Conservation (phyloP, 2,329 filamentous ascomycete species). For the Zymoseptoria tritici region DNA sequence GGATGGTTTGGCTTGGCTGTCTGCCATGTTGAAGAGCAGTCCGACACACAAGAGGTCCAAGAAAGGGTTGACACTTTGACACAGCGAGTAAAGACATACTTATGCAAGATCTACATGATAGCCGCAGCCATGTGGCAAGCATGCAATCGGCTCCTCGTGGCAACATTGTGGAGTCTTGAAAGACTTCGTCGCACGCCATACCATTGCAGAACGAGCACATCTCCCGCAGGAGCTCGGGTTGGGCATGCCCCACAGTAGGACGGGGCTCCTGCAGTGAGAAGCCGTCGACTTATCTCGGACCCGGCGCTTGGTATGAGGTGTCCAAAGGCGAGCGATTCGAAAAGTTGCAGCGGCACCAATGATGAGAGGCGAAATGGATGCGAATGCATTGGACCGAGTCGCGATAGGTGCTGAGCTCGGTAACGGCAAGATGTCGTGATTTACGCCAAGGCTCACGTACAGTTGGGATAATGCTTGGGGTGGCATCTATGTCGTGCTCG, state of each 20-base stretch:
- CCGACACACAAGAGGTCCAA: neutral
- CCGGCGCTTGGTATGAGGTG: neutral
- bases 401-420: neutral
- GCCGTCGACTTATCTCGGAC: neutral
- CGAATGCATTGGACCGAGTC: neutral
- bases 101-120: neutral
- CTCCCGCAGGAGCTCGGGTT: neutral
- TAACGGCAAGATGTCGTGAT: conserved; percentile 3
- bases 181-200: neutral
- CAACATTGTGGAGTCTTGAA: neutral
- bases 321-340: neutral
- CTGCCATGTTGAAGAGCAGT: neutral
- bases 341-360: neutral
- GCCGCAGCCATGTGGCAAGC: conserved; percentile 1
- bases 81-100: neutral
- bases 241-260: neutral
- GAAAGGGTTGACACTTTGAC: neutral
- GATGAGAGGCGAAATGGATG: neutral
- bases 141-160: neutral
- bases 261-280: neutral
- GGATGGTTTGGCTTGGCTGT: neutral
- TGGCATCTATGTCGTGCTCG: neutral
- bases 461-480: neutral
- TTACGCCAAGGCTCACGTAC: conserved; percentile 3
- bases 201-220: neutral